Evolutionary conservation across 768 basidiomycete genomes (phyloP), one percentile per base, ranked within the genome.

Genomic region (Grammothele lineata): DNA sequence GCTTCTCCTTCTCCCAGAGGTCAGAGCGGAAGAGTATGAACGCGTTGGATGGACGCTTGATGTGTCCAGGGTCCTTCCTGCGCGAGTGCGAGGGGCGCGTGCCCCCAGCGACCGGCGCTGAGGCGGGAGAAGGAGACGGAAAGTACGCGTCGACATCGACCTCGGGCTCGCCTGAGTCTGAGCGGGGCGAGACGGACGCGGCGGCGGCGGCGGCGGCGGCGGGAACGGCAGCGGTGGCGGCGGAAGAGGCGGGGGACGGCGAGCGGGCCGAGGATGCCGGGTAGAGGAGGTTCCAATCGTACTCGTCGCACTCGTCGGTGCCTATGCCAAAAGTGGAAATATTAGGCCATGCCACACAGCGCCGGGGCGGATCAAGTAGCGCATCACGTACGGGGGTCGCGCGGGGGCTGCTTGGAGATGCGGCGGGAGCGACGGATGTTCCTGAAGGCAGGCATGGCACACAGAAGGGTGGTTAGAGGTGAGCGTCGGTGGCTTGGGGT

Each of bases 1-100:
- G 62, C 26, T 74, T 68, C 9, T 71, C 66, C 54, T 76, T 76
- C 43, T 70, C 73, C 67, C 86, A 76, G 36, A 85, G 75, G 58
- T 76, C 76, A 17, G 82, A 87, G 33, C 90, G 81, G 62, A 79
- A 92, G 50, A 91, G 70, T 66, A 92, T 89, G 72, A 92, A 94
- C 9, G 89, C 84, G 59, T 93, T 94, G 45, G 85, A 75, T 1
- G 91, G 91, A 12, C 90, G 81, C 25, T 81, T 81, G 30, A 57
- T 77, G 60, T 81, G 81, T 27, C 70, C 71, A 9, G 59, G 65
- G 58, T 62, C 65, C 58, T 64, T 66, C 53, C 66, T 70, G 46
- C 70, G 69, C 0, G 62, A 63, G 45, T 74, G 74, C 7, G 74
- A 69, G n/a, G 68, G 62, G 24, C 67, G 66, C 18, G 61, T 2